These are phyloP conservation scores for Phytophthora multivora DNA, from an alignment of 352 stramenopile genomes.

Conservation along the genomic window DNA sequence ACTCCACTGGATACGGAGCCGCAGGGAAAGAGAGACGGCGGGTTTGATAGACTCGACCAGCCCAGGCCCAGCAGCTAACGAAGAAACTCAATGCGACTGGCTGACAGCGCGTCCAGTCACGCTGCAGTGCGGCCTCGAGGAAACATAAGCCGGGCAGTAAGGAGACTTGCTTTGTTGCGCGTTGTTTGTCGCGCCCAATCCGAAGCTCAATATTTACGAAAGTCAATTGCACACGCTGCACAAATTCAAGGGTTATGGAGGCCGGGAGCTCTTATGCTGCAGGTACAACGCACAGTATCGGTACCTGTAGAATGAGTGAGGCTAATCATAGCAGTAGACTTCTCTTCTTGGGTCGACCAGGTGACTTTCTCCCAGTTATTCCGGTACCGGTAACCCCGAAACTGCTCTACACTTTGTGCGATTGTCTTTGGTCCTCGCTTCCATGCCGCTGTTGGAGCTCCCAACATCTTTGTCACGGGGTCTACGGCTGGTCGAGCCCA, in stretches of 20 bases:
- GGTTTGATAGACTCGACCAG: no score
- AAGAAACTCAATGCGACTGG: slow-evolving; percentile 22
- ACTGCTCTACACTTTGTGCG: no score
- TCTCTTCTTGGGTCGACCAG: no score
- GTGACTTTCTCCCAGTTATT: no score
- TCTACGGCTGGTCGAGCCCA: not conserved
- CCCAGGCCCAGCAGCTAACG: slow-evolving; percentile 22
- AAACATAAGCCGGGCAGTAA: not conserved
- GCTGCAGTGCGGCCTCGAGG: not conserved
- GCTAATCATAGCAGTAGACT: no score
- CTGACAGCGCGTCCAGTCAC: slow-evolving; percentile 7
- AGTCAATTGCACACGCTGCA: slow-evolving; percentile 9
- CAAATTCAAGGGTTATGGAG: not conserved
- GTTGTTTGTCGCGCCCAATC: slow-evolving; percentile 12
- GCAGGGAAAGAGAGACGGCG: slow-evolving; percentile 31
- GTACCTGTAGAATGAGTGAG: no score
- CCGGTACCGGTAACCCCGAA: no score
- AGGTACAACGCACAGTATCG: no score
- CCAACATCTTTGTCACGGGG: slow-evolving; percentile 29
- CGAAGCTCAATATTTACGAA: slow-evolving; percentile 21
- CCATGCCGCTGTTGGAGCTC: slow-evolving; percentile 1
- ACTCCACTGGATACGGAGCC: slow-evolving; percentile 21
- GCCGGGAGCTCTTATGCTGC: not conserved
- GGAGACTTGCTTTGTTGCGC: not conserved
- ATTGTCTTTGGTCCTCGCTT: not conserved